A percentile compares a stretch with the other conserved stretches of the same genome.
Conservation (phyloP, 768 basidiomycete species). For the Crucibulum laeve region DNA sequence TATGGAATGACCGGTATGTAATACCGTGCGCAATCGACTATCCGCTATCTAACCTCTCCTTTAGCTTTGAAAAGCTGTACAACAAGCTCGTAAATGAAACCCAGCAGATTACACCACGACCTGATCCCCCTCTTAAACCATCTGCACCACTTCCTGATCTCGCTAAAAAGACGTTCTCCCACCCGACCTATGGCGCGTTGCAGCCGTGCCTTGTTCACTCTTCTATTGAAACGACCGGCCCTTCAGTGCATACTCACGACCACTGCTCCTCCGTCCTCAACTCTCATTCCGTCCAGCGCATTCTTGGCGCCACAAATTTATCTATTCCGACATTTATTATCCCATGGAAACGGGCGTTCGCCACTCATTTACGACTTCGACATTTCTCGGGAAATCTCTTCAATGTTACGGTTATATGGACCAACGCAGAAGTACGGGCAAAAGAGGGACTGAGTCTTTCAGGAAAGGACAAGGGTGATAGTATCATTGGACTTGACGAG, state of each 20-base stretch:
- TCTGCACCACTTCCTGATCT: slow-evolving; percentile 16
- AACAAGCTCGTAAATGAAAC: slow-evolving; percentile 16
- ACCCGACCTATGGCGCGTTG: slow-evolving; percentile 30
- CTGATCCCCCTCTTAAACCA: slow-evolving; percentile 15
- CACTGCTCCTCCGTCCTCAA: slow-evolving; percentile 17
- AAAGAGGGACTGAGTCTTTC: slow-evolving; percentile 16
- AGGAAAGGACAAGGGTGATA: slow-evolving; percentile 18
- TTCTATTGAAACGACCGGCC: not conserved
- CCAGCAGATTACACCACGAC: slow-evolving; percentile 18
- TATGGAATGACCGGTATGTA: slow-evolving; percentile 33
- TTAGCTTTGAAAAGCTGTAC: slow-evolving; percentile 22
- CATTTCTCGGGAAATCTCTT: slow-evolving; percentile 34
- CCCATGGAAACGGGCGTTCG: slow-evolving; percentile 27
- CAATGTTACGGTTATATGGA: slow-evolving; percentile 33
- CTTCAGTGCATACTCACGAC: not conserved
- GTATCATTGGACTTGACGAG: slow-evolving; percentile 30
- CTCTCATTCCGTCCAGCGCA: slow-evolving; percentile 21
- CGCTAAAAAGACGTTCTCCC: slow-evolving; percentile 21
- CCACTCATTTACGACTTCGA: slow-evolving; percentile 30
- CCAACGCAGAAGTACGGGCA: slow-evolving; percentile 24
- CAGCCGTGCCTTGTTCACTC: slow-evolving; percentile 25
- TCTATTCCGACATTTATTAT: slow-evolving; percentile 27
- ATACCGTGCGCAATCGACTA: not conserved
- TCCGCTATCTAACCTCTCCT: not conserved
- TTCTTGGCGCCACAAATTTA: slow-evolving; percentile 20